Evolutionary conservation across 768 basidiomycete genomes (phyloP), one percentile per base, ranked within the genome.

Genomic region (Kwoniella newhampshirensis): DNA sequence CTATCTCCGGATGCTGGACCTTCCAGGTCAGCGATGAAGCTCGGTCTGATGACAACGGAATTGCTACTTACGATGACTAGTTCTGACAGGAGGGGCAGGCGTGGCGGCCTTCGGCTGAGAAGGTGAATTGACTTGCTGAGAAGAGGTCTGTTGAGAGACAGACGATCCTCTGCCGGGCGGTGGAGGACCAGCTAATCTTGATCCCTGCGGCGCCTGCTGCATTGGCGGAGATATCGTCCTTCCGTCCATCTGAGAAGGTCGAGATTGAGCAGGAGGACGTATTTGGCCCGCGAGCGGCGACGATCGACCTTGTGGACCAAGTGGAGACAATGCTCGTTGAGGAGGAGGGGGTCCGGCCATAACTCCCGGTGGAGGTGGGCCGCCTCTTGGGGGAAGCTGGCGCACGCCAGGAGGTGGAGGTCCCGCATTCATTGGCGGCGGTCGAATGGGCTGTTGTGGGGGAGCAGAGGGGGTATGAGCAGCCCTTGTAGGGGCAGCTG

Each of bases 1-100:
- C 92, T 82, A 74, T 98, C 94, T 53, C 94, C 93, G 49, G 85
- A 81, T 40, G 93, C 91, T 94, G 71, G 13, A 15, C n/a, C n/a
- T n/a, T n/a, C n/a, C 2, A 35, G 4, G 44, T 61, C 51, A 62
- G 60, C 51, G n/a, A n/a, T n/a, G n/a, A n/a, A 32, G 32, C 13
- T 32, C 32, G 32, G 6, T 32, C 32, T 13, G 13, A 6, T 32
- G 32, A 32, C 32, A 13, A 32, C 32, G 6, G 6, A 32, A 6
- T 32, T 13, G 13, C 25, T 9, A 82, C 84, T 74, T 63, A 86
- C 85, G 86, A 75, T 86, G 85, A 71, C 83, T 83, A 17, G 83
- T 79, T 36, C 70, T 70, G 1, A 63, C 51, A 11, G 68, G 60
- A 27, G 73, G 62, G 11, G 72, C 57, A 4, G 63, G 77, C 28